These are phyloP conservation scores for Yarrowia hollandica DNA, from an alignment of 805 yeast species.

Conservation along the genomic window DNA sequence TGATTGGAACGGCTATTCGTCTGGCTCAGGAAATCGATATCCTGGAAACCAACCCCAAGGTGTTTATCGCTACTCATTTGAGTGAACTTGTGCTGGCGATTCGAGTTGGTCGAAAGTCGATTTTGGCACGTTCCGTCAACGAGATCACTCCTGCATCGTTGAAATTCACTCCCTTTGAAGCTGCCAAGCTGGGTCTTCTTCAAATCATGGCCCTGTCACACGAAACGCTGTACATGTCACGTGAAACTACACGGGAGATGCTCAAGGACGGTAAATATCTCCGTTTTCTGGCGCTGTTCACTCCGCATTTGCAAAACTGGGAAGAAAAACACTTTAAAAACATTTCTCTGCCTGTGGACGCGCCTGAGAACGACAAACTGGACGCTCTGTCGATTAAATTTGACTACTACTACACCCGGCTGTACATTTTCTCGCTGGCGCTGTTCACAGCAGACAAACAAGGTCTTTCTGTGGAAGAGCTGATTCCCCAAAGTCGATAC, in stretches of 20 bases:
- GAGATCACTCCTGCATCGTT: slow-evolving; percentile 54
- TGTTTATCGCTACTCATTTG: slow-evolving; percentile 79
- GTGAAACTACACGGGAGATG: slow-evolving; percentile 41
- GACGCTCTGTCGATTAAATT: slow-evolving; percentile 61
- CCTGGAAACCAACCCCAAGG: slow-evolving; percentile 68
- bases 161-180: slow-evolving; percentile 60
- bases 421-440: slow-evolving; percentile 83
- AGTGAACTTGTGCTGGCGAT: slow-evolving; percentile 82
- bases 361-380: slow-evolving; percentile 31
- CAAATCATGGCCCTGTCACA: slow-evolving; percentile 80
- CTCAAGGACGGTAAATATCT: slow-evolving; percentile 49
- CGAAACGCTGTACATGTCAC: slow-evolving; percentile 69
- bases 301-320: slow-evolving; percentile 82
- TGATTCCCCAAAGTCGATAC: slow-evolving; percentile 65
- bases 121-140: slow-evolving; percentile 61
- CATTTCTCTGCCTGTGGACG: slow-evolving; percentile 39
- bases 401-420: slow-evolving; percentile 80
- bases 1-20: slow-evolving; percentile 82
- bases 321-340: slow-evolving; percentile 58
- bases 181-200: slow-evolving; percentile 75
- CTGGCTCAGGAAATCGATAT: slow-evolving; percentile 84
- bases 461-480: slow-evolving; percentile 61
- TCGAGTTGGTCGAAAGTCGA: slow-evolving; percentile 75
- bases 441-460: slow-evolving; percentile 50
- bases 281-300: slow-evolving; percentile 66